A percentile compares a stretch with the other conserved stretches of the same genome.
These are phyloP conservation scores for Leishmania gerbilli DNA, from an alignment of 208 protist genomes.

Conservation along the genomic window DNA sequence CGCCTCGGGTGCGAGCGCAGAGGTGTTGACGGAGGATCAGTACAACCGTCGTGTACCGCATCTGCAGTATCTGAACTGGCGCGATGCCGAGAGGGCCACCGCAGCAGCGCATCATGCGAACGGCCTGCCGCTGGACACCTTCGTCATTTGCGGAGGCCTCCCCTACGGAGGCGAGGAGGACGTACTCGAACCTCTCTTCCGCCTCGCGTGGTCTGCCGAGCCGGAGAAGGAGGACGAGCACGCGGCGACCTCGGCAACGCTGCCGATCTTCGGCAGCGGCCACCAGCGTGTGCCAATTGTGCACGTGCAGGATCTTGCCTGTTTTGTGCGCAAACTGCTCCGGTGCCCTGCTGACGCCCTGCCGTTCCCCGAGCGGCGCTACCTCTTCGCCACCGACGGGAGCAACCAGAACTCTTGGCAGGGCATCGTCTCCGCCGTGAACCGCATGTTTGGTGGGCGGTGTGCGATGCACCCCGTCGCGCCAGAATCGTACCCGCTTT, in stretches of 20 bases:
- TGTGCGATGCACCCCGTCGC: constrained; percentile 45
- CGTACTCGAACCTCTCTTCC: constrained; percentile 87
- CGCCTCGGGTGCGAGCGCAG: constrained; percentile 22
- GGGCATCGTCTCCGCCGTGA: constrained; percentile 74
- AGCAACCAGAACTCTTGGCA: constrained; percentile 59
- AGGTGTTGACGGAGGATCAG: constrained; percentile 93
- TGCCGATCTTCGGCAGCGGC: constrained; percentile 92
- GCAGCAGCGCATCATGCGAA: constrained; percentile 77
- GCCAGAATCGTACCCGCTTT: constrained; percentile 64
- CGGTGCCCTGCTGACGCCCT: constrained; percentile 45
- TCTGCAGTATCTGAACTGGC: constrained; percentile 89
- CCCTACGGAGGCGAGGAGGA: constrained; percentile 92
- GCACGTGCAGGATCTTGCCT: constrained; percentile 92
- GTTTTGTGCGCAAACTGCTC: constrained; percentile 72
- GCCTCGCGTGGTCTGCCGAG: constrained; percentile 79
- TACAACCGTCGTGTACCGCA: constrained; percentile 94
- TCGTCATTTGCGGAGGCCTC: constrained; percentile 89
- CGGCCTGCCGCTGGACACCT: constrained; percentile 83
- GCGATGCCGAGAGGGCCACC: constrained; percentile 93
- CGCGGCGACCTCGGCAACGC: constrained; percentile 6
- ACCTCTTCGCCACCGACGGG: constrained; percentile 91
- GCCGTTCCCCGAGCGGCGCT: constrained; percentile 74
- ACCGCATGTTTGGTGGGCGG: constrained; percentile 72
- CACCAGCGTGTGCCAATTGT: constrained; percentile 91
- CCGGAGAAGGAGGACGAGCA: constrained; percentile 10